Evolutionary conservation across 176 grass and related monocot species (phyloP).

Genomic region (Aegilops bicornis): DNA sequence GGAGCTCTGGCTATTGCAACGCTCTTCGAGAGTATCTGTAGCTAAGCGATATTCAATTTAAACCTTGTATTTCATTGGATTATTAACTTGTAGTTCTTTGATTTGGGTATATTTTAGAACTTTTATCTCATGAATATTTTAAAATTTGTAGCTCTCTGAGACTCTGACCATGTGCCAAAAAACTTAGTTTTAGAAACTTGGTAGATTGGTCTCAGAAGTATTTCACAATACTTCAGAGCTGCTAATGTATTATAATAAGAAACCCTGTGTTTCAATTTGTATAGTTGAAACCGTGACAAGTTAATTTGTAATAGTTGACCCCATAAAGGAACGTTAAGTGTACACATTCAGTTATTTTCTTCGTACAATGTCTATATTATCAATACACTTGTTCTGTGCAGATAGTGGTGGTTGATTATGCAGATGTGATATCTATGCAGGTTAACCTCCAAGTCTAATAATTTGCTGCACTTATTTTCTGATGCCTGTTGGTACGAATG

Average conservation of each 20-base stretch:
- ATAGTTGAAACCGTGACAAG: not conserved
- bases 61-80: not conserved
- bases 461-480: slow-evolving; percentile 16
- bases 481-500: slow-evolving; percentile 19
- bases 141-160: too few relatives aligned
- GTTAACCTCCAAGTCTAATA: slow-evolving; percentile 37
- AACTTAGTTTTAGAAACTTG: not conserved
- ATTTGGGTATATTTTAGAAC: not conserved
- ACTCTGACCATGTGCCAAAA: not conserved
- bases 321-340: not conserved
- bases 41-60: not conserved
- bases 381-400: slow-evolving; percentile 35
- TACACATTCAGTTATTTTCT: slow-evolving; percentile 2
- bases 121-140: not conserved
- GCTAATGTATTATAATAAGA: slow-evolving; percentile 30
- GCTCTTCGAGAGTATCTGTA: not conserved
- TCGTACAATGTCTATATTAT: not conserved
- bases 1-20: not conserved
- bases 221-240: not conserved
- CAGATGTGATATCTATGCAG: slow-evolving; percentile 95
- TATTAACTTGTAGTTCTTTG: not conserved
- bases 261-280: not conserved
- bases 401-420: slow-evolving; percentile 83
- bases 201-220: not conserved
- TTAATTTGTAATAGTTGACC: not conserved